A percentile compares a stretch with the other conserved stretches of the same genome.
phyloP scores from a whole-genome alignment of 2,329 filamentous ascomycete genomes.

The Venturia carpophila region DNA sequence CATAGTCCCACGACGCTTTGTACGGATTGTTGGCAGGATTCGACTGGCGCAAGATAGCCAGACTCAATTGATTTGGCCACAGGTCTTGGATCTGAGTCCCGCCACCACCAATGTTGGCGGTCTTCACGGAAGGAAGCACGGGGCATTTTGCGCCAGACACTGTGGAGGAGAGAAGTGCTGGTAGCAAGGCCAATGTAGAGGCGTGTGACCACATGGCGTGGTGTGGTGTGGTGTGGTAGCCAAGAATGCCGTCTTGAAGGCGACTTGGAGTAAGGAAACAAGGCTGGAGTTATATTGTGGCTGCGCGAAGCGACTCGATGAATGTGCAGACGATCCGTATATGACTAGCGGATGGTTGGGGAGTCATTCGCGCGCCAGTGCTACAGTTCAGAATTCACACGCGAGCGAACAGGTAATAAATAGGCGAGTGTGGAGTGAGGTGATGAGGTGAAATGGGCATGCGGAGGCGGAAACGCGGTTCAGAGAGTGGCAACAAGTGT shows the following conservation, averaged over 20 bases:
- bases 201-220: background rate
- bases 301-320: background rate
- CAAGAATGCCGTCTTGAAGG: background rate
- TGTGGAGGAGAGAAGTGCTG: background rate
- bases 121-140: conserved; percentile 24
- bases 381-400: background rate
- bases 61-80: conserved; percentile 62
- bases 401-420: background rate
- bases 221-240: too few relatives aligned
- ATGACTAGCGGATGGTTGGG: background rate
- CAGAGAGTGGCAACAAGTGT: background rate
- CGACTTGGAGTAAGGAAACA: background rate
- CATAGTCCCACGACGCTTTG: conserved; percentile 62
- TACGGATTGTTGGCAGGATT: conserved; percentile 55
- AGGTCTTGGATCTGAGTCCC: conserved; percentile 63
- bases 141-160: background rate
- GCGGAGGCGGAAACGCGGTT: background rate
- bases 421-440: background rate
- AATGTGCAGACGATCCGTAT: background rate
- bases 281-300: background rate
- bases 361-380: background rate
- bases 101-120: conserved; percentile 41
- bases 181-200: background rate
- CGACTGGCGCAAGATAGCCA: conserved; percentile 68
- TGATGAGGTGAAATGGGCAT: background rate